A percentile compares a stretch with the other conserved stretches of the same genome.
Conservation (phyloP, 2,329 filamentous ascomycete genomes). For the Penicillium janthinellum region DNA sequence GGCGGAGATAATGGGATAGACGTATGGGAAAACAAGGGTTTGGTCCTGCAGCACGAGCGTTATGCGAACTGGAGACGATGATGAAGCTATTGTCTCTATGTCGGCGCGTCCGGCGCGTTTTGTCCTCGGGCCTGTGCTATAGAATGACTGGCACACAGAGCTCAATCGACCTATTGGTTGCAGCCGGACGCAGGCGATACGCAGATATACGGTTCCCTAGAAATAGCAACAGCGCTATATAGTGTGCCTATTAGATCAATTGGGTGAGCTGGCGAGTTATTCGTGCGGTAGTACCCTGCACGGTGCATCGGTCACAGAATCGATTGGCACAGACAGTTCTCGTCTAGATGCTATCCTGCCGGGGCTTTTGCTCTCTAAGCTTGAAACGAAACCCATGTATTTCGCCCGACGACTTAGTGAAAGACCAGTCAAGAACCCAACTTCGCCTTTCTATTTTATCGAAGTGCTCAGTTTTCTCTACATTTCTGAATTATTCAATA, state of each 20-base stretch:
- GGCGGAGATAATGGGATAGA: too few relatives aligned
- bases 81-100: too few relatives aligned
- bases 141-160: constrained; percentile 14
- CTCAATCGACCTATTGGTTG: constrained; percentile 7
- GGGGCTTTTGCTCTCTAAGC: neutral
- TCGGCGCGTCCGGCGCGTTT: too few relatives aligned
- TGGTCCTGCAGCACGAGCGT: too few relatives aligned
- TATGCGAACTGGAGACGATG: too few relatives aligned
- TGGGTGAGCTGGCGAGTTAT: constrained; percentile 6
- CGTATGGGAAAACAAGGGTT: too few relatives aligned
- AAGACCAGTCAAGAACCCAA: constrained; percentile 6
- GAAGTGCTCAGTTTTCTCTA: constrained; percentile 4
- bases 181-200: neutral
- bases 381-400: constrained; percentile 1
- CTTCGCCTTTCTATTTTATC: constrained; percentile 2
- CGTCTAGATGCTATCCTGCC: constrained; percentile 9
- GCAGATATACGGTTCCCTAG: constrained; percentile 5
- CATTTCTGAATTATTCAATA: constrained; percentile 1
- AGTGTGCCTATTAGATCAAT: constrained; percentile 5
- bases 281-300: constrained; percentile 8
- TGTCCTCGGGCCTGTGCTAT: constrained; percentile 2
- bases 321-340: constrained; percentile 11
- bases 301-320: constrained; percentile 4
- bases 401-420: constrained; percentile 8
- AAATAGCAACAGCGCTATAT: constrained; percentile 10